Evolutionary conservation across 495 filamentous ascomycete species (phyloP).

Genomic region (Xeromyces bisporus): DNA sequence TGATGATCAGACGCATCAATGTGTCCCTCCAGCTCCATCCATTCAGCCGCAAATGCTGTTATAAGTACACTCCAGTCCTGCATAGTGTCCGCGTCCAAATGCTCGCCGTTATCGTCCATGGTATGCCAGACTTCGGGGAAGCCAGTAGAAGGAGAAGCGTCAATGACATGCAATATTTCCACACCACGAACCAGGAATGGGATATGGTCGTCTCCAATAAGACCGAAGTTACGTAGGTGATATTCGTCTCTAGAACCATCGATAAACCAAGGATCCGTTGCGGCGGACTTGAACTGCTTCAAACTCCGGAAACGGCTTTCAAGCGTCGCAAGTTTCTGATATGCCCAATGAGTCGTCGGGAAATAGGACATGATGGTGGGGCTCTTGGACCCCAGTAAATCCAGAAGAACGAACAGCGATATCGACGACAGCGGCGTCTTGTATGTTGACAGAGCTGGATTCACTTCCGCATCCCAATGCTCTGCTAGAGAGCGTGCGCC

Average conservation of each 20-base stretch:
- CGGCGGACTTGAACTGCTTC: slow-evolving; percentile 32
- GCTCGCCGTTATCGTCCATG: slow-evolving; percentile 65
- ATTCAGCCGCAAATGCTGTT: slow-evolving; percentile 76
- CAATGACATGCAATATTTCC: slow-evolving; percentile 75
- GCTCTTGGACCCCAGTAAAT: slow-evolving; percentile 57
- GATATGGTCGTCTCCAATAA: slow-evolving; percentile 73
- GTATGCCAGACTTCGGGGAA: slow-evolving; percentile 85
- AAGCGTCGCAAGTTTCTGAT: slow-evolving; percentile 46
- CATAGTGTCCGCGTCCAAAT: slow-evolving; percentile 68
- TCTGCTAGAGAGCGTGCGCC: slow-evolving; percentile 67
- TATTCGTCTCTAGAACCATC: slow-evolving; percentile 36
- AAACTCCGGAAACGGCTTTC: slow-evolving; percentile 53
- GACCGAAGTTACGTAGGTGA: slow-evolving; percentile 24
- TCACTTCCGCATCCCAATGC: slow-evolving; percentile 46
- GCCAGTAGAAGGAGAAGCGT: slow-evolving; percentile 30
- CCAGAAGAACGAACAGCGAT: slow-evolving; percentile 79
- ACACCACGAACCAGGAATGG: slow-evolving; percentile 79
- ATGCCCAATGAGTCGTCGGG: slow-evolving; percentile 84
- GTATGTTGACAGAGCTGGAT: slow-evolving; percentile 57
- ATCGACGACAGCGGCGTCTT: slow-evolving; percentile 60
- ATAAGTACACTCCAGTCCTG: slow-evolving; percentile 76
- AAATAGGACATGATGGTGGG: slow-evolving; percentile 71
- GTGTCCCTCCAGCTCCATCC: slow-evolving; percentile 76
- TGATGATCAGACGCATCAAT: slow-evolving; percentile 15
- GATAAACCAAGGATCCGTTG: slow-evolving; percentile 26